Percentiles rank a stretch among this genome's conserved stretches.
Evolutionary conservation across 1,284 basidiomycete species (phyloP).

Genomic region (Taiwanofungus camphoratus): DNA sequence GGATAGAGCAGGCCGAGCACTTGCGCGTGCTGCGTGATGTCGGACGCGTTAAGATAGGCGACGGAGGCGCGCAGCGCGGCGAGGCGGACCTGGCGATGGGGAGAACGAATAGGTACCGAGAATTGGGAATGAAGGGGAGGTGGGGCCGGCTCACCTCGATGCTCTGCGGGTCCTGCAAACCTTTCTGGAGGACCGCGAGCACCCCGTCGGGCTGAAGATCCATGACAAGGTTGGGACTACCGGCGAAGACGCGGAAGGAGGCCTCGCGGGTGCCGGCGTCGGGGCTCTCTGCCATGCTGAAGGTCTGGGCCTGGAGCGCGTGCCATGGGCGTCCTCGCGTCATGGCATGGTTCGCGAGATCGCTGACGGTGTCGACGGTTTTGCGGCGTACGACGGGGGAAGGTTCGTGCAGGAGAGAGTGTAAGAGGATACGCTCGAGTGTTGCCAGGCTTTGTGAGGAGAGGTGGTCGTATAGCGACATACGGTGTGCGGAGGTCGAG

Average conservation of each 20-base stretch:
- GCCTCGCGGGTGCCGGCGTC: conserved; percentile 43
- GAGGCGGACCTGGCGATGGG: conserved; percentile 42
- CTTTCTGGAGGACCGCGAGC: conserved; percentile 54
- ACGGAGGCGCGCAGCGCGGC: conserved; percentile 58
- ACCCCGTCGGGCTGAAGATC: conserved; percentile 67
- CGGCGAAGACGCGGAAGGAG: conserved; percentile 62
- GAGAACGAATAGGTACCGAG: background rate
- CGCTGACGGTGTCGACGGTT: conserved; percentile 66
- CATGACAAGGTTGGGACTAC: conserved; percentile 64
- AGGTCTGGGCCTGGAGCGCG: conserved; percentile 63
- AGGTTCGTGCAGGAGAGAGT: conserved; percentile 58
- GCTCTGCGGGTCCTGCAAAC: conserved; percentile 56
- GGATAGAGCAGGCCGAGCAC: conserved; percentile 53
- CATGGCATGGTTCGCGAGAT: conserved; percentile 71
- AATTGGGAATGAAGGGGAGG: background rate
- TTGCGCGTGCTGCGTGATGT: conserved; percentile 50
- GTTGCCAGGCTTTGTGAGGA: conserved; percentile 56
- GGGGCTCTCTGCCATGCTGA: conserved; percentile 51
- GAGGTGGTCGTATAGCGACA: conserved; percentile 66
- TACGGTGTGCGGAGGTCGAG: conserved; percentile 29
- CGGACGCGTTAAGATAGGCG: conserved; percentile 54
- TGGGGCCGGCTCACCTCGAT: conserved; percentile 46
- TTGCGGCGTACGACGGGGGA: conserved; percentile 54
- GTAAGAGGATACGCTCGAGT: conserved; percentile 65
- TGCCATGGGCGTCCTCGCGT: conserved; percentile 71